These are phyloP conservation scores for Orbilia brochopaga DNA, from an alignment of 2,329 filamentous ascomycete genomes.

Conservation along the genomic window DNA sequence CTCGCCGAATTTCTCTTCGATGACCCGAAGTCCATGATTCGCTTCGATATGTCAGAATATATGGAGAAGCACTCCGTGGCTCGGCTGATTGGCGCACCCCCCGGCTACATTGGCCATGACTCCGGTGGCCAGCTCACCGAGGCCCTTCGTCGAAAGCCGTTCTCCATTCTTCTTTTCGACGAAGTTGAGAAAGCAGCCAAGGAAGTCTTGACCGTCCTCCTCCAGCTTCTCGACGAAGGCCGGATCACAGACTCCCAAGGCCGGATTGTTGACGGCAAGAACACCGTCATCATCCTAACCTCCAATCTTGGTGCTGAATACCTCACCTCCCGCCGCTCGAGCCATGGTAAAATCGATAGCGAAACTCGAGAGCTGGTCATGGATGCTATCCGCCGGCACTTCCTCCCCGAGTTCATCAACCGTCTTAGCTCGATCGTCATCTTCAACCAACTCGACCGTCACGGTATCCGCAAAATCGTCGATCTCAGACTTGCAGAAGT, in stretches of 20 bases:
- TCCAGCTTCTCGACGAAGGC: slow-evolving; percentile 99
- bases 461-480: slow-evolving; percentile 93
- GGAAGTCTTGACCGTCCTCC: slow-evolving; percentile 91
- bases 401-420: slow-evolving; percentile 98
- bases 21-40: slow-evolving; percentile 95
- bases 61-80: slow-evolving; percentile 95
- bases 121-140: slow-evolving; percentile 95
- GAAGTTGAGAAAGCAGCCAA: slow-evolving; percentile 99
- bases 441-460: slow-evolving; percentile 91
- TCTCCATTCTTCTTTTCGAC: slow-evolving; percentile 97
- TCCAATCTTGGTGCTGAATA: slow-evolving; percentile 94
- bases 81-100: slow-evolving; percentile 96
- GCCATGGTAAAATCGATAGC: slow-evolving; percentile 83
- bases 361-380: slow-evolving; percentile 88
- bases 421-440: slow-evolving; percentile 95
- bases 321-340: slow-evolving; percentile 64
- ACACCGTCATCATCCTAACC: slow-evolving; percentile 99
- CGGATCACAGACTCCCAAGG: slow-evolving; percentile 98
- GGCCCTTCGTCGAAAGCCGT: slow-evolving; percentile 87
- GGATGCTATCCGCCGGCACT: slow-evolving; percentile 89
- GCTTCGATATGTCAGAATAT: slow-evolving; percentile 99
- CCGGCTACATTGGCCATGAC: slow-evolving; percentile 96
- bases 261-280: slow-evolving; percentile 89
- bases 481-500: slow-evolving; percentile 87
- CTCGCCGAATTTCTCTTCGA: slow-evolving; percentile 98